These are phyloP conservation scores for Cryphonectria carpinicola DNA, from an alignment of 2,329 filamentous ascomycete species.

Conservation along the genomic window DNA sequence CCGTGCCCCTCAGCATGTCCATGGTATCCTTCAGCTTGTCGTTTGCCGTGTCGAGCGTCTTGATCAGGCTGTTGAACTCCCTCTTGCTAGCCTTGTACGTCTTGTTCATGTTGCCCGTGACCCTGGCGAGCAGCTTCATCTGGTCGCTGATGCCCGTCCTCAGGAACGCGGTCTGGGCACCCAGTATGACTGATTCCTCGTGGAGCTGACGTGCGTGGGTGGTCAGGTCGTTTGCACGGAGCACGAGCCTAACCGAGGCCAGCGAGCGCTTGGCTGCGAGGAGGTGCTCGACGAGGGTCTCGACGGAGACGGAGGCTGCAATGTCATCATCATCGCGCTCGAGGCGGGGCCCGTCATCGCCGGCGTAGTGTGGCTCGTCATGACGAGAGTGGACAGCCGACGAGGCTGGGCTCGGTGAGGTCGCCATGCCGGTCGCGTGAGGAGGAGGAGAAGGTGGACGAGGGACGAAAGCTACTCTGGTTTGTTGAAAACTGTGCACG, in stretches of 20 bases:
- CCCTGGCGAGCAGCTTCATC: conserved; percentile 53
- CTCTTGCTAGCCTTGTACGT: conserved; percentile 62
- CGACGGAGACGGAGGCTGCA: conserved; percentile 57
- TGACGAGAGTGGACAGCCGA: conserved; percentile 23
- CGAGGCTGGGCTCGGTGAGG: conserved; percentile 25
- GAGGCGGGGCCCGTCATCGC: background rate
- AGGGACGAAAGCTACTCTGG: background rate
- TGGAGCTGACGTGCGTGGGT: conserved; percentile 74
- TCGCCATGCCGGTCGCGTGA: conserved; percentile 9
- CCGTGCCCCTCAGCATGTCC: conserved; percentile 63
- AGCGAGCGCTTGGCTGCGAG: conserved; percentile 87
- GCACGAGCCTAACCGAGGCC: conserved; percentile 79
- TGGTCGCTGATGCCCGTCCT: conserved; percentile 64
- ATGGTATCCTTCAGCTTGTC: conserved; percentile 68
- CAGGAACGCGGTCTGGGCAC: conserved; percentile 71
- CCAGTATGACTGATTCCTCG: conserved; percentile 77
- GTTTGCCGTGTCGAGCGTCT: conserved; percentile 69
- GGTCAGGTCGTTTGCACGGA: conserved; percentile 85
- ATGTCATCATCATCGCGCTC: conserved; percentile 35
- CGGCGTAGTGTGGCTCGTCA: conserved; percentile 15
- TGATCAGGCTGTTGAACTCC: conserved; percentile 65
- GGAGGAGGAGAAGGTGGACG: background rate
- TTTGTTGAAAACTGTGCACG: background rate
- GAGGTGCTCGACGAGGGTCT: conserved; percentile 81
- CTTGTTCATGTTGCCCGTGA: conserved; percentile 55